These are phyloP conservation scores for Monotropa hypopitys DNA, from an alignment of 179 eudicot species.

Conservation along the genomic window DNA sequence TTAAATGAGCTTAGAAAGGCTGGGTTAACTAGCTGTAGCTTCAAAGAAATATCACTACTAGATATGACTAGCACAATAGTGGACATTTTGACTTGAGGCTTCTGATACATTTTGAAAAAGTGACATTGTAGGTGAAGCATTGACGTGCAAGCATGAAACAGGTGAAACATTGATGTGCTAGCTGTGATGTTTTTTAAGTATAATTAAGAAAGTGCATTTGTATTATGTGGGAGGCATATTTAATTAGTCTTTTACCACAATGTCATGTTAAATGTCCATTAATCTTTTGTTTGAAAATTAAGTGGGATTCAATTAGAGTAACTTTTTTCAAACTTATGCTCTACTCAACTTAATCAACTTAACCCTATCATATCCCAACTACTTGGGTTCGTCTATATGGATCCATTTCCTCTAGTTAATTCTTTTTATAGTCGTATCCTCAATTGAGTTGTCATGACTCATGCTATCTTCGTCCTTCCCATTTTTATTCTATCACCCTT, in stretches of 20 bases:
- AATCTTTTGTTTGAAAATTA: too few relatives aligned
- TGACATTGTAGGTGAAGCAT: not conserved
- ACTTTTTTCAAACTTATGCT: not conserved
- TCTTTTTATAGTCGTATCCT: not conserved
- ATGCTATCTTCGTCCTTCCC: not conserved
- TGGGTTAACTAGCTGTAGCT: not conserved
- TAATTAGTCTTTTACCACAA: too few relatives aligned
- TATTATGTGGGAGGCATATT: too few relatives aligned
- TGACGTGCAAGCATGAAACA: not conserved
- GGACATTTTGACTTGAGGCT: not conserved
- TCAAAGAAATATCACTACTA: not conserved
- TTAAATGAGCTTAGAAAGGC: not conserved
- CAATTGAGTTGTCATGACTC: not conserved
- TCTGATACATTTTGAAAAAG: not conserved
- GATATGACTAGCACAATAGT: not conserved
- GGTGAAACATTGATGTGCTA: too few relatives aligned
- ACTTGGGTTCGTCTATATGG: not conserved
- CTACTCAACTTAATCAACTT: not conserved
- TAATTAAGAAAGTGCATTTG: too few relatives aligned
- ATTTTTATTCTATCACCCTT: not conserved
- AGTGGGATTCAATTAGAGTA: too few relatives aligned
- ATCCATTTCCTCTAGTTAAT: not conserved
- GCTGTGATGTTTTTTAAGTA: not conserved
- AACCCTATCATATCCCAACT: not conserved
- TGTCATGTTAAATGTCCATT: too few relatives aligned